Evolutionary conservation across 768 basidiomycete species (phyloP).

Genomic region (Daedaleopsis sinensis): DNA sequence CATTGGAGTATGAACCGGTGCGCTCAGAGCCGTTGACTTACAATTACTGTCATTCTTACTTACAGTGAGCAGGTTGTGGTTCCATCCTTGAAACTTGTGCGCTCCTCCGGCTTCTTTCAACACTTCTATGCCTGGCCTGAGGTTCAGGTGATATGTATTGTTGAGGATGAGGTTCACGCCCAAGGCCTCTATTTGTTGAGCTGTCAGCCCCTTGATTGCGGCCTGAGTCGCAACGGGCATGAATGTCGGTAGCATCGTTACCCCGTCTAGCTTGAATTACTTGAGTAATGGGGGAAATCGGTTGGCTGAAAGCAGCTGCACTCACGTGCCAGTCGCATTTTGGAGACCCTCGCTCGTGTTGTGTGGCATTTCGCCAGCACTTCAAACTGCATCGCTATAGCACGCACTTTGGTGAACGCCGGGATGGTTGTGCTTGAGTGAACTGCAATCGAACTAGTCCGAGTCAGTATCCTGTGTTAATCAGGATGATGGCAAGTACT

Average conservation of each 20-base stretch:
- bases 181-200: slow-evolving; percentile 80
- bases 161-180: slow-evolving; percentile 86
- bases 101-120: slow-evolving; percentile 79
- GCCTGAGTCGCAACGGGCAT: slow-evolving; percentile 96
- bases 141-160: slow-evolving; percentile 88
- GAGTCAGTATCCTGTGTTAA: not conserved
- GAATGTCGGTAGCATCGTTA: slow-evolving; percentile 85
- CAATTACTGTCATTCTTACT: too few species aligned
- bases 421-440: too few species aligned
- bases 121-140: slow-evolving; percentile 80
- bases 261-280: slow-evolving; percentile 56
- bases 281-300: slow-evolving; percentile 3
- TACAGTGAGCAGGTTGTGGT: slow-evolving; percentile 83
- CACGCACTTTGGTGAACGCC: too few species aligned
- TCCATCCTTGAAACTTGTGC: slow-evolving; percentile 92
- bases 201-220: slow-evolving; percentile 88
- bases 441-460: too few species aligned
- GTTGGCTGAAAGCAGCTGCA: slow-evolving; percentile 17
- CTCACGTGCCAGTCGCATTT: slow-evolving; percentile 82
- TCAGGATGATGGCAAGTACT: not conserved
- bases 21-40: not conserved
- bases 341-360: slow-evolving; percentile 81
- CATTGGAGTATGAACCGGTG: not conserved
- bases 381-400: slow-evolving; percentile 70
- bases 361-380: slow-evolving; percentile 80